Conservation (phyloP, 352 stramenopile species). For the Phytophthora hybrid region DNA sequence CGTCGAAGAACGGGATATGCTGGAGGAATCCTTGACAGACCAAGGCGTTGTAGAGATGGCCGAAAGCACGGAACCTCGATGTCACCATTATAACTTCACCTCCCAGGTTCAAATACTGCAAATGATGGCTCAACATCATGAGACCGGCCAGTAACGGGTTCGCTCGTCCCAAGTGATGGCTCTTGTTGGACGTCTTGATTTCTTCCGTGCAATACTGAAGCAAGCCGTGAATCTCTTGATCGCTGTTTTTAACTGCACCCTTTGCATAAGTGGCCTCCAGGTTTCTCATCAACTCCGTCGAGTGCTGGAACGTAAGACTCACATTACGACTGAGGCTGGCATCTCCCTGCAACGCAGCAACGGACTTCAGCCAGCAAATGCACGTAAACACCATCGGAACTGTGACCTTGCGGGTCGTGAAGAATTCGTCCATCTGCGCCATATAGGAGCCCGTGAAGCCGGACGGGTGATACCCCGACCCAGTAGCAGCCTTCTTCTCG, state of each 20-base stretch:
- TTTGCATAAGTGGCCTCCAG: slow-evolving; percentile 28
- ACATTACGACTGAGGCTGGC: slow-evolving; percentile 24
- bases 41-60: slow-evolving; percentile 47
- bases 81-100: slow-evolving; percentile 34
- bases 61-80: slow-evolving; percentile 38
- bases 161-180: slow-evolving; percentile 16
- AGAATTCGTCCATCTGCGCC: slow-evolving; percentile 31
- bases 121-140: slow-evolving; percentile 39
- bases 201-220: slow-evolving; percentile 14
- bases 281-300: slow-evolving; percentile 24
- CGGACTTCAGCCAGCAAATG: slow-evolving; percentile 45
- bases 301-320: slow-evolving; percentile 39
- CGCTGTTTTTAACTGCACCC: slow-evolving; percentile 21
- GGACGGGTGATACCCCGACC: slow-evolving; percentile 5
- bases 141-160: slow-evolving; percentile 45
- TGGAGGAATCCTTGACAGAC: slow-evolving; percentile 29
- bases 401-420: slow-evolving; percentile 30
- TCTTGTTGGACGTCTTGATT: slow-evolving; percentile 10
- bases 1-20: slow-evolving; percentile 38
- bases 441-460: slow-evolving; percentile 28
- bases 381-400: slow-evolving; percentile 40
- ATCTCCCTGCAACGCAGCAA: slow-evolving; percentile 41
- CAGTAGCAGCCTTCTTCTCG: slow-evolving; percentile 13
- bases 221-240: slow-evolving; percentile 19
- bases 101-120: slow-evolving; percentile 31